Evolutionary conservation across 352 stramenopile species (phyloP).

Genomic region (Phytophthora tubulina): DNA sequence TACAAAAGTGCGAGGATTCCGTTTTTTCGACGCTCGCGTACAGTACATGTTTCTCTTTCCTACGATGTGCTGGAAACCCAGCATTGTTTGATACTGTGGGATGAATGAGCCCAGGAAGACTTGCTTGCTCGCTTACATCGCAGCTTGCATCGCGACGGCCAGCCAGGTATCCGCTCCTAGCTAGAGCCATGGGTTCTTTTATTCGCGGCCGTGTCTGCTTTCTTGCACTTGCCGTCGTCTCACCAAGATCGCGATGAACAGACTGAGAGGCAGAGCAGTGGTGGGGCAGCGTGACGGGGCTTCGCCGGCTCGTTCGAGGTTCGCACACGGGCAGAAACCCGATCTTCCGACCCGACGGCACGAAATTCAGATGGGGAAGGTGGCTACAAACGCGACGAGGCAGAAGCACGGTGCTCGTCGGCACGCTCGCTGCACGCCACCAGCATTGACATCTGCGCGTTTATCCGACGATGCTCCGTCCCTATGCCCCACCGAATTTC

Average conservation of each 20-base stretch:
- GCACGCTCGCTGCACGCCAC: neutral
- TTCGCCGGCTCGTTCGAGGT: slow-evolving; percentile 25
- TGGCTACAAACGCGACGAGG: slow-evolving; percentile 43
- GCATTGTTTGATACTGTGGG: slow-evolving; percentile 16
- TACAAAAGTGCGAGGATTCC: slow-evolving; percentile 17
- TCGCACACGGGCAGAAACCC: slow-evolving; percentile 38
- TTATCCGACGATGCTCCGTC: slow-evolving; percentile 7
- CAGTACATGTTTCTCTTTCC: slow-evolving; percentile 14
- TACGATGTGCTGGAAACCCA: slow-evolving; percentile 17
- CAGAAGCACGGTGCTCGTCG: slow-evolving; percentile 24
- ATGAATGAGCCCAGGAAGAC: slow-evolving; percentile 4
- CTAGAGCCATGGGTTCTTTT: slow-evolving; percentile 35
- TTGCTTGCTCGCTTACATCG: slow-evolving; percentile 16
- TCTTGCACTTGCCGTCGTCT: slow-evolving; percentile 27
- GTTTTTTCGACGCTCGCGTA: slow-evolving; percentile 24
- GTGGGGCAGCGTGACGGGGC: slow-evolving; percentile 20
- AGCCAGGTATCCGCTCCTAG: slow-evolving; percentile 31
- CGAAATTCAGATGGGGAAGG: slow-evolving; percentile 33
- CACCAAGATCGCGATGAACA: slow-evolving; percentile 34
- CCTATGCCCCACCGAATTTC: slow-evolving; percentile 32
- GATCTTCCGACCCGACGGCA: slow-evolving; percentile 37
- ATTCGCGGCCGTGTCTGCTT: slow-evolving; percentile 11
- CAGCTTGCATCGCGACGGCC: neutral
- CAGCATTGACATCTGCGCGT: slow-evolving; percentile 18
- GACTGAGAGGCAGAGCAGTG: slow-evolving; percentile 23